A percentile compares a stretch with the other conserved stretches of the same genome.
These are phyloP conservation scores for Hypoxylon sp. DNA, from an alignment of 2,329 filamentous ascomycete genomes.

Conservation along the genomic window DNA sequence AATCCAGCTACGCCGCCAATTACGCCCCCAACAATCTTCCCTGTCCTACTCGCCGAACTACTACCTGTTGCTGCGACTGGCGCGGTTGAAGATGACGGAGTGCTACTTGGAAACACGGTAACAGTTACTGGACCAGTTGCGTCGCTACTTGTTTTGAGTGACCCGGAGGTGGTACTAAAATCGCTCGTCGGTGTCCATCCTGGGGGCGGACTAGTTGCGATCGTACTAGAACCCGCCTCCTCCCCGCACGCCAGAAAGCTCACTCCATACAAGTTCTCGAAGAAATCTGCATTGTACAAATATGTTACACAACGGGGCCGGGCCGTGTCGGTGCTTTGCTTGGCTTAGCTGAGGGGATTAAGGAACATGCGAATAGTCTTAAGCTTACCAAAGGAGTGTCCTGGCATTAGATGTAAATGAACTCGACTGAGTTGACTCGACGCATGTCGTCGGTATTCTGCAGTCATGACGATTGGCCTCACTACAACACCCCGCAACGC, in stretches of 20 bases:
- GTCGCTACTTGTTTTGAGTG: slow-evolving; percentile 22
- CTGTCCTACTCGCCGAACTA: slow-evolving; percentile 40
- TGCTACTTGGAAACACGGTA: slow-evolving; percentile 36
- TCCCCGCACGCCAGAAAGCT: slow-evolving; percentile 50
- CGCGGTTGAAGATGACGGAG: slow-evolving; percentile 30
- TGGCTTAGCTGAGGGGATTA: slow-evolving; percentile 37
- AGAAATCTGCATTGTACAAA: slow-evolving; percentile 48
- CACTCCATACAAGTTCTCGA: slow-evolving; percentile 46
- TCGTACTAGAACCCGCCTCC: slow-evolving; percentile 43
- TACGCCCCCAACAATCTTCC: slow-evolving; percentile 50
- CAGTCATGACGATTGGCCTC: slow-evolving; percentile 43
- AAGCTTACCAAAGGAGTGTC: slow-evolving; percentile 48
- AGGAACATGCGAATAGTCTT: slow-evolving; percentile 1
- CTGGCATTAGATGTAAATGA: slow-evolving; percentile 36
- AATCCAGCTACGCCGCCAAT: slow-evolving; percentile 49
- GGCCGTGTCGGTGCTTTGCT: slow-evolving; percentile 41
- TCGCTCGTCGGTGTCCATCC: slow-evolving; percentile 34
- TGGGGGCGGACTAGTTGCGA: slow-evolving; percentile 42
- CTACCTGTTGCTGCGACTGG: slow-evolving; percentile 8
- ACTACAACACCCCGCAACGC: slow-evolving; percentile 50
- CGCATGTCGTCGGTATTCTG: slow-evolving; percentile 49
- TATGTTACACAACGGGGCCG: slow-evolving; percentile 50
- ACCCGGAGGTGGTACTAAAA: slow-evolving; percentile 19
- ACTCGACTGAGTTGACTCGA: slow-evolving; percentile 43
- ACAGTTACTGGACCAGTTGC: slow-evolving; percentile 39